These are phyloP conservation scores for Ascosphaera apis DNA, from an alignment of 2,329 filamentous ascomycete species.

Conservation along the genomic window DNA sequence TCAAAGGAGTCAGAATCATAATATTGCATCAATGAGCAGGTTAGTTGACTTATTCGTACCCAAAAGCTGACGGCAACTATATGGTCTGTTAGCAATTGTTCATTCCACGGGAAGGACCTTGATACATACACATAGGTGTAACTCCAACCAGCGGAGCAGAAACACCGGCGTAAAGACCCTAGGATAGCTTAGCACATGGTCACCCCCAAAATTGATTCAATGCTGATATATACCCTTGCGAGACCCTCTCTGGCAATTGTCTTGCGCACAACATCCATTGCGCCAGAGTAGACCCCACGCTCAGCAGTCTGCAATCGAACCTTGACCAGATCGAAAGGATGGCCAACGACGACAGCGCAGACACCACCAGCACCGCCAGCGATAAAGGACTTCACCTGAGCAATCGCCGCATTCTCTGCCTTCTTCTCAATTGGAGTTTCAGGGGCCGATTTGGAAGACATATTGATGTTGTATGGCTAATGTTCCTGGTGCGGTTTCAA, in stretches of 20 bases:
- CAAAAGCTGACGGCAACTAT: constrained; percentile 44
- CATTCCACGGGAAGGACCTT: constrained; percentile 1
- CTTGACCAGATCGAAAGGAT: constrained; percentile 96
- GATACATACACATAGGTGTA: constrained; percentile 84
- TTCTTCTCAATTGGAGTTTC: neutral
- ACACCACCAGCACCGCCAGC: constrained; percentile 86
- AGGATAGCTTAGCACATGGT: constrained; percentile 6
- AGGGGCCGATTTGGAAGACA: neutral
- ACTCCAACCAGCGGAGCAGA: constrained; percentile 86
- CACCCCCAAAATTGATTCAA: neutral
- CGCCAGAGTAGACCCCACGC: constrained; percentile 70
- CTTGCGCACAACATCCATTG: constrained; percentile 77
- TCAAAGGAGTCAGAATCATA: neutral
- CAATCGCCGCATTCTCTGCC: constrained; percentile 26
- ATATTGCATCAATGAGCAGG: neutral
- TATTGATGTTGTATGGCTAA: neutral
- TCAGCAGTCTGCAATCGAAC: constrained; percentile 92
- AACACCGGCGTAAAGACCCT: constrained; percentile 90
- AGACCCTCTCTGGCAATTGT: constrained; percentile 73
- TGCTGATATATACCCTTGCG: constrained; percentile 22
- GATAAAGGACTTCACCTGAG: constrained; percentile 54
- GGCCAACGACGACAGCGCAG: constrained; percentile 81
- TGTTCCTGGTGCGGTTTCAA: too few relatives aligned
- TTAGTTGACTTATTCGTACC: constrained; percentile 21
- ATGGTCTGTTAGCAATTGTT: constrained; percentile 2